Evolutionary conservation across 2,329 filamentous ascomycete genomes (phyloP).

Genomic region (Ophiostoma perfectum): DNA sequence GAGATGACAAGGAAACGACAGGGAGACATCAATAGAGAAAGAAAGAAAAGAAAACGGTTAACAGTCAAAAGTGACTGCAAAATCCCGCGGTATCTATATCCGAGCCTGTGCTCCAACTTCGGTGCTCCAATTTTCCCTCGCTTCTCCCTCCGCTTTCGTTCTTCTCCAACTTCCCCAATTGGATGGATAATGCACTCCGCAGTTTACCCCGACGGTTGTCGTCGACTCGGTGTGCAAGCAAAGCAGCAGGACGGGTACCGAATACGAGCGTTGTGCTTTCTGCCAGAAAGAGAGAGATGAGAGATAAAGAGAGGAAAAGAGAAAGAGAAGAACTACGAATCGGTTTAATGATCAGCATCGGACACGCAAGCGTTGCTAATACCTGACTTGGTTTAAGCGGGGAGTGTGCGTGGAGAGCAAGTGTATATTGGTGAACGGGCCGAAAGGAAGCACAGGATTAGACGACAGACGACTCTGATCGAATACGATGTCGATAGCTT

Average conservation of each 20-base stretch:
- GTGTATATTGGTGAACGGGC: not conserved
- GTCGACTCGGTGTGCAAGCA: not conserved
- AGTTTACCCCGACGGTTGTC: not conserved
- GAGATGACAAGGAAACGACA: not conserved
- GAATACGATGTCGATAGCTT: not conserved
- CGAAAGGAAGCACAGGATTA: not conserved
- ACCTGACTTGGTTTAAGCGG: not conserved
- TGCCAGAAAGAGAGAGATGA: too few species aligned
- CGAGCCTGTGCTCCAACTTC: not conserved
- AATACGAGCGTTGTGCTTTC: too few species aligned
- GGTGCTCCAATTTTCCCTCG: not conserved
- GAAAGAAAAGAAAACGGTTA: not conserved
- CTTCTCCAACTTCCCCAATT: constrained; percentile 5
- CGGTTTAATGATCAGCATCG: not conserved
- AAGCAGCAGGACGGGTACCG: not conserved
- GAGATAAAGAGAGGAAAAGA: too few species aligned
- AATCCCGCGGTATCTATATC: too few species aligned
- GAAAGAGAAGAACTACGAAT: too few species aligned
- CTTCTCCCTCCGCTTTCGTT: not conserved
- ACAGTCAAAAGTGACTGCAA: not conserved
- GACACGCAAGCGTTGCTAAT: not conserved
- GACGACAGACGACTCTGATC: not conserved
- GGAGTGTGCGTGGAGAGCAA: constrained; percentile 1
- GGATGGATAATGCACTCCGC: not conserved
- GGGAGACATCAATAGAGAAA: not conserved